Evolutionary conservation across 495 filamentous ascomycete species (phyloP).

Genomic region (Ascobolus immersus): DNA sequence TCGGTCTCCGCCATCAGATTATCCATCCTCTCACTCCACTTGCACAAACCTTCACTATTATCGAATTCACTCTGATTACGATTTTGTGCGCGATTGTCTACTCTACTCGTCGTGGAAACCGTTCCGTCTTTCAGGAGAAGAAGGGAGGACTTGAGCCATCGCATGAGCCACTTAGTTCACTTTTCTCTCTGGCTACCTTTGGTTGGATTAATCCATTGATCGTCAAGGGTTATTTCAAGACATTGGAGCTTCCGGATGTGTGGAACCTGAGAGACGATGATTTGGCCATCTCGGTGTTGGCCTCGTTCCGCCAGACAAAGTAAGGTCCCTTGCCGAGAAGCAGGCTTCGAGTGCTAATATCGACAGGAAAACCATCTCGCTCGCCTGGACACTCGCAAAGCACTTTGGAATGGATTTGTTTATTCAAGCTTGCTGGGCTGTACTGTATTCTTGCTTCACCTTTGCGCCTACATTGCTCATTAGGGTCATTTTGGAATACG

Average conservation of each 20-base stretch:
- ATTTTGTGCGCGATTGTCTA: conserved; percentile 49
- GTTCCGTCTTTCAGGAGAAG: conserved; percentile 59
- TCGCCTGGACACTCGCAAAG: conserved; percentile 57
- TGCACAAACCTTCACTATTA: conserved; percentile 33
- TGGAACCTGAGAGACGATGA: conserved; percentile 81
- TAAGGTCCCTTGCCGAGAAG: conserved; percentile 1
- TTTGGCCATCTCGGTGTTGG: conserved; percentile 53
- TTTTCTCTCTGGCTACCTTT: conserved; percentile 72
- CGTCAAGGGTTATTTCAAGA: conserved; percentile 69
- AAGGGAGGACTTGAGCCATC: conserved; percentile 70
- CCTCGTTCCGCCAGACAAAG: conserved; percentile 47
- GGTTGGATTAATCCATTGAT: conserved; percentile 76
- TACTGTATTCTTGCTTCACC: conserved; percentile 50
- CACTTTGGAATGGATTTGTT: conserved; percentile 60
- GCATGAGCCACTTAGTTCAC: conserved; percentile 56
- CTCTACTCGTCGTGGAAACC: conserved; percentile 75
- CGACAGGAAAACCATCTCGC: conserved; percentile 46
- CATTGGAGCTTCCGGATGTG: conserved; percentile 56
- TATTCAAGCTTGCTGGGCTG: conserved; percentile 55
- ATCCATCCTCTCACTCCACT: conserved; percentile 47
- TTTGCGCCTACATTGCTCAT: conserved; percentile 82
- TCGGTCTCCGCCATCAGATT: conserved; percentile 61
- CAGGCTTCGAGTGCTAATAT: background rate
- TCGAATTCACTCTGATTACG: conserved; percentile 47
- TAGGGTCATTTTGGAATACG: conserved; percentile 72